phyloP scores from a whole-genome alignment of 495 filamentous ascomycete genomes.

The Xylaria acuta region DNA sequence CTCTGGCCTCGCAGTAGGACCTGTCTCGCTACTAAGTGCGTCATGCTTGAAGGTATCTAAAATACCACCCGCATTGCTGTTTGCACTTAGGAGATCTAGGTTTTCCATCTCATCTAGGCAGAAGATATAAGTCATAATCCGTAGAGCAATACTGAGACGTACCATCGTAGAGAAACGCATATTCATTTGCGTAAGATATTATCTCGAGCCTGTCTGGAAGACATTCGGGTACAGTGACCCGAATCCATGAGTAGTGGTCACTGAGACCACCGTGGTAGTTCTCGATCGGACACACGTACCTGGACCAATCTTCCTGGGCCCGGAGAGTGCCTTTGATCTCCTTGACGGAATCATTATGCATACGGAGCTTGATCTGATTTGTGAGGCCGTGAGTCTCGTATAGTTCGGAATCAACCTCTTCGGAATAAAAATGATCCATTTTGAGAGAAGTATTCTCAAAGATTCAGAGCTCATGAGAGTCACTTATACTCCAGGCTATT shows the following conservation, averaged over 20 bases:
- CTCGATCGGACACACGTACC: constrained; percentile 31
- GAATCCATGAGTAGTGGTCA: constrained; percentile 33
- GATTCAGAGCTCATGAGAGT: background rate
- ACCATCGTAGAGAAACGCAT: constrained; percentile 53
- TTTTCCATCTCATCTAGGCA: constrained; percentile 4
- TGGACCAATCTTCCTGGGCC: constrained; percentile 40
- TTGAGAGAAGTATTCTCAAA: background rate
- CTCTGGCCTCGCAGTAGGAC: background rate
- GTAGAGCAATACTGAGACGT: background rate
- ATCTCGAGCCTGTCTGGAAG: constrained; percentile 51
- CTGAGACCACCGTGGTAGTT: constrained; percentile 37
- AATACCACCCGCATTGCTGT: background rate
- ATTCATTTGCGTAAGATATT: constrained; percentile 50
- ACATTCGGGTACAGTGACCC: constrained; percentile 43
- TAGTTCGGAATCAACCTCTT: background rate
- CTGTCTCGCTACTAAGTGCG: background rate
- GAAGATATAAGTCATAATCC: background rate
- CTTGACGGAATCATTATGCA: constrained; percentile 26
- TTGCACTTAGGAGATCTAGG: background rate
- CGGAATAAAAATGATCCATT: constrained; percentile 1
- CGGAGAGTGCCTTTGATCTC: constrained; percentile 34
- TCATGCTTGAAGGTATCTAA: background rate
- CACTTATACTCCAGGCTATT: background rate
- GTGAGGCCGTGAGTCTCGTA: constrained; percentile 38
- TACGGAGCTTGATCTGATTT: constrained; percentile 31